Base-by-base conservation (phyloP, 805 yeast species). In the Wickerhamomyces canadensis region DNA sequence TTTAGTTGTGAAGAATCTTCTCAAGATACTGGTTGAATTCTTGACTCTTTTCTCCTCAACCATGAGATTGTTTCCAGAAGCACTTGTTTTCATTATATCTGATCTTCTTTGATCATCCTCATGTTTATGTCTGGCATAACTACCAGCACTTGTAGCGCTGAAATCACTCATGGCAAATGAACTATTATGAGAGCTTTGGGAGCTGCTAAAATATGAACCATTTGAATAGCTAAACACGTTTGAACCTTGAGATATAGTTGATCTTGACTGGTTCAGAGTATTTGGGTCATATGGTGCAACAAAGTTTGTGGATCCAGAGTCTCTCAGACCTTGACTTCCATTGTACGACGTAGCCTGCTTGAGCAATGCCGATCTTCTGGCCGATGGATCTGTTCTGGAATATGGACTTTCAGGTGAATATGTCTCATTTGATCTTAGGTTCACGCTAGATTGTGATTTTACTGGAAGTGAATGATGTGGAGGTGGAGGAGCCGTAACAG, bases 131-230 rank as follows among this genome's bases (percentile, higher is more conserved):
- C 95, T 72, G 32, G 80, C 78, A 41, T 78, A 78, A 22, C 94
- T 84, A 0, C 94, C 95, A 1, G 95, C 95, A 44, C 93, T 81
- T 0, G 95, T 84, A 5, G 95, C 95, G 62, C 93, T 83, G 44
- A 84, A 72, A 55, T 84, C 93, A 25, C 75, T 70, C 60, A 70
- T 57, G 9, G 66, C 53, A 3, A 74, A 66, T 21, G 69, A 60
- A 36, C 70, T 62, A 27, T 58, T 61, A 37, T 62, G 58, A 13
- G 67, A 65, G 13, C 62, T 51, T 19, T 54, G 47, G 1, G 88
- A 80, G 37, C 67, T 68, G 2, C 73, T 71, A 52, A 75, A 63
- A 36, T 65, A 68, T 12, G 74, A 68, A 1, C 78, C 65, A 35
- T 61, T 60, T 7, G 69, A 63, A 38, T 64, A 64, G 5, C 47